A percentile compares a stretch with the other conserved stretches of the same genome.
phyloP scores from a whole-genome alignment of 345 rosid genomes.

The Syzygium aromaticum region DNA sequence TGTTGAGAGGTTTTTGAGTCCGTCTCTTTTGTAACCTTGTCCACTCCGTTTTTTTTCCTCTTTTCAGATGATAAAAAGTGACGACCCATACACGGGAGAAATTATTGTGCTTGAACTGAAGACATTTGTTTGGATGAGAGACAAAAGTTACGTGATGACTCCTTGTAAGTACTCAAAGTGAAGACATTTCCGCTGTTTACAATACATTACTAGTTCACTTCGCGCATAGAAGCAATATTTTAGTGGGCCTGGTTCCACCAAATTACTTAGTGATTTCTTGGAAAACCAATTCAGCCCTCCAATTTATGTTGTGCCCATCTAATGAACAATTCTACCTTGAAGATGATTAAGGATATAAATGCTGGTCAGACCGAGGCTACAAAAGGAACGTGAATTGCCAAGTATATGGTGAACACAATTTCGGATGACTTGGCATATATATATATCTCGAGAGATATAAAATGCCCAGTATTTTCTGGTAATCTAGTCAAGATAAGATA shows the following conservation, averaged over 20 bases:
- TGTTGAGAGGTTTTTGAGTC: not conserved
- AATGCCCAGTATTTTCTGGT: accelerated
- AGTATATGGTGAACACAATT: not conserved
- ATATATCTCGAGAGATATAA: not conserved
- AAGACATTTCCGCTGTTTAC: too few relatives aligned
- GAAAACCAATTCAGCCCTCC: not conserved
- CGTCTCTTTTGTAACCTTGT: not conserved
- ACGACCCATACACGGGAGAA: not conserved
- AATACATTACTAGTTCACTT: not conserved
- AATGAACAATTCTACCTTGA: not conserved
- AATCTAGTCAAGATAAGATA: not conserved
- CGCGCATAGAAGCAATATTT: not conserved
- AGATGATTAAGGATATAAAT: not conserved
- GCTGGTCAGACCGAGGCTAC: not conserved
- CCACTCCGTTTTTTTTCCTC: not conserved
- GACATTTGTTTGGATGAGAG: not conserved
- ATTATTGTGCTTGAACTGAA: too few relatives aligned
- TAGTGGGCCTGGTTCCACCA: not conserved
- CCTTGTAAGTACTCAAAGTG: not conserved
- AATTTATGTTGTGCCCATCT: too few relatives aligned
- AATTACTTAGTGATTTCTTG: not conserved
- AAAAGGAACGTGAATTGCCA: not conserved
- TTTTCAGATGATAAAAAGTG: not conserved
- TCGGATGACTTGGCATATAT: too few relatives aligned
- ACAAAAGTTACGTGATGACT: not conserved